Conservation (phyloP, 179 eudicot species). For the Actinidia chinensis region DNA sequence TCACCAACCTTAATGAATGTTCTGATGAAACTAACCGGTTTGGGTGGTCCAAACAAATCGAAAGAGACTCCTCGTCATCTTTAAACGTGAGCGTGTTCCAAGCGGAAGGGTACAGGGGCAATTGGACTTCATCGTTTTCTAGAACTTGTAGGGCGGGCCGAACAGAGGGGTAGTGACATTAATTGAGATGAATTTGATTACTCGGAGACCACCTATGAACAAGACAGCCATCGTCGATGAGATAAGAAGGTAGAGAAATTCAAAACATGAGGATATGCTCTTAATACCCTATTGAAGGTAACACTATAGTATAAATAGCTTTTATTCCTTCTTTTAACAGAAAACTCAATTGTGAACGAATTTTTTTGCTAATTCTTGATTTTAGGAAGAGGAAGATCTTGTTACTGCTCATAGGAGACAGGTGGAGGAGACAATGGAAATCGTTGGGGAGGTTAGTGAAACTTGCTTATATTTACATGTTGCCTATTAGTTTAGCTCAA, state of each 20-base stretch:
- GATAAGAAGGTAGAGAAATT: constrained; percentile 40
- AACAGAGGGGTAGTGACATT: constrained; percentile 20
- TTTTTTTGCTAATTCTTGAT: background rate
- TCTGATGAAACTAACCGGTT: no score
- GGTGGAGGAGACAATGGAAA: constrained; percentile 92
- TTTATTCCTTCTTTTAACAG: no score
- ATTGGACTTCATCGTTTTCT: no score
- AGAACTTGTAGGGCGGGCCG: no score
- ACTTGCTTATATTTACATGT: no score
- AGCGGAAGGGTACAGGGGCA: no score
- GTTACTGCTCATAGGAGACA: constrained; percentile 81
- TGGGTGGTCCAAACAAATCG: no score
- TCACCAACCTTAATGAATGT: constrained; percentile 13
- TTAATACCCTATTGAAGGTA: constrained; percentile 71
- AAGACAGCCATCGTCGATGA: constrained; percentile 59
- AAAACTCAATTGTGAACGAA: no score
- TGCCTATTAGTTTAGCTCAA: no score
- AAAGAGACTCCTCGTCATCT: no score
- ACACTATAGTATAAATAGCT: background rate
- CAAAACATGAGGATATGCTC: constrained; percentile 49
- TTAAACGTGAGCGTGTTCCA: no score
- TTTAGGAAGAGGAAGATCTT: constrained; percentile 94
- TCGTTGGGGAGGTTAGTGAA: constrained; percentile 76
- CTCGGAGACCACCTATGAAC: constrained; percentile 61
- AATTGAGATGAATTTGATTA: constrained; percentile 54